A percentile compares a stretch with the other conserved stretches of the same genome.
phyloP scores from a whole-genome alignment of 768 basidiomycete genomes.

The Trametes gibbosa region DNA sequence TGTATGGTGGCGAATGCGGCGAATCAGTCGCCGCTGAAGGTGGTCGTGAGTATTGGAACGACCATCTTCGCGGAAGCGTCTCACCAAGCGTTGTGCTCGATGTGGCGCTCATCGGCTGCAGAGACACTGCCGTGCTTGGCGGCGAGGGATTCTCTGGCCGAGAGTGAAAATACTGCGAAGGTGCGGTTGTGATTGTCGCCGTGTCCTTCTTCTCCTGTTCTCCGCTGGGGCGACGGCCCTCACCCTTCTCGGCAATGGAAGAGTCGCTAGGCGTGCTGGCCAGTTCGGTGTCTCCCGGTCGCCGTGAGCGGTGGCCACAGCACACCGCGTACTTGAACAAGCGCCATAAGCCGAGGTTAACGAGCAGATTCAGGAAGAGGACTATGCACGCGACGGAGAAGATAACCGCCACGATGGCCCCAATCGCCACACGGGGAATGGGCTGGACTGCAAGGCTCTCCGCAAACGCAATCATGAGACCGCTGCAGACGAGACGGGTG shows the following conservation, averaged over 20 bases:
- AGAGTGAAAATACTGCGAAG: constrained; percentile 19
- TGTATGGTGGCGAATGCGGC: constrained; percentile 15
- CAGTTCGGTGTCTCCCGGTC: constrained; percentile 17
- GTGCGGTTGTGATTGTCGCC: constrained; percentile 14
- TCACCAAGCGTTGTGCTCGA: constrained; percentile 29
- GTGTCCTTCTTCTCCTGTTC: constrained; percentile 19
- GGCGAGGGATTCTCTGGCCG: constrained; percentile 29
- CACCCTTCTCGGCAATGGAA: constrained; percentile 22
- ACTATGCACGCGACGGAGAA: constrained; percentile 70
- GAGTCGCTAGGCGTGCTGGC: constrained; percentile 20
- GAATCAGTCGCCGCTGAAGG: constrained; percentile 25
- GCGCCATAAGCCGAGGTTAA: constrained; percentile 27
- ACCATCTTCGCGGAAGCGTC: constrained; percentile 28
- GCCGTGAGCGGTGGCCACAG: constrained; percentile 13
- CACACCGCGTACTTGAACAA: constrained; percentile 17
- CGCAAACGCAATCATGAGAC: constrained; percentile 75
- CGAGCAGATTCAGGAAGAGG: constrained; percentile 56
- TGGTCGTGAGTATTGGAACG: constrained; percentile 30
- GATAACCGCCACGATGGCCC: constrained; percentile 68
- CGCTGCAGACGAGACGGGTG: constrained; percentile 66
- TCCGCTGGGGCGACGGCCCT: not conserved
- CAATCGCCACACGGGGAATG: constrained; percentile 81
- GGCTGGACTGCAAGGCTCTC: constrained; percentile 59
- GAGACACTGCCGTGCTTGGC: constrained; percentile 19
- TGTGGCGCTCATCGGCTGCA: constrained; percentile 19